Base-by-base conservation (phyloP, 192 early-diverging fungal species). In the Coemansia erecta region DNA sequence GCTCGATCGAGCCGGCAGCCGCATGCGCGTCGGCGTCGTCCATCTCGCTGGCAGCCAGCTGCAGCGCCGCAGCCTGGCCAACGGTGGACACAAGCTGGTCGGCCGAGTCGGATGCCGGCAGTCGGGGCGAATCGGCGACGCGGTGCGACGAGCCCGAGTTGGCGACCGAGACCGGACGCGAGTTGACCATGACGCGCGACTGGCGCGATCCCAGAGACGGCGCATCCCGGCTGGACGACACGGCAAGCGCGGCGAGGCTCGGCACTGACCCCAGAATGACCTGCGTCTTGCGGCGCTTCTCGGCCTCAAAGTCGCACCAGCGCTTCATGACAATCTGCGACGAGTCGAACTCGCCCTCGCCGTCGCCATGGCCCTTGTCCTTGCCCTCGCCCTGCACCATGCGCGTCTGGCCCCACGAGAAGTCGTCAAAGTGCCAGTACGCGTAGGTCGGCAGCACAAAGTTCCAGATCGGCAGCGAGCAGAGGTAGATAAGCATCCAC, bases 351-450 rank as follows among this genome's bases (percentile, higher is more conserved):
- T 85, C 84, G 35, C 89, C 91, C n/a, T 87, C 83, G 28, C 84
- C 81, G 37, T 63, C 77, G 26, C 86, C 85, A 45, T 90, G 86
- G 45, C 81, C 82, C 33, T 72, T 81, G 10, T 77, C 82, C 39
- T 87, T 85, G 47, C 55, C 74, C 61, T 85, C 84, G 37, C 86
- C 87, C 40, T 82, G 74, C 9, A 88, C 82, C 72, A 81, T 84
- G 41, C 91, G 84, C 0, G 91, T 93, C 60, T 89, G 77, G 18
- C 91, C 91, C 91, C 91, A 93, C 10, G 89, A 86, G 60, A 93
- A 93, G 51, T 93, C 90, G 91, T n/a, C n/a, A n/a, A n/a, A n/a
- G n/a, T n/a, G n/a, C n/a, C n/a, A n/a, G n/a, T n/a, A n/a, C n/a
- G n/a, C 85, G 40, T 91, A 91, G 0, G 64, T 70, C 1, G 90